phyloP scores from a whole-genome alignment of 2,329 filamentous ascomycete genomes.

The Alternaria sp. region DNA sequence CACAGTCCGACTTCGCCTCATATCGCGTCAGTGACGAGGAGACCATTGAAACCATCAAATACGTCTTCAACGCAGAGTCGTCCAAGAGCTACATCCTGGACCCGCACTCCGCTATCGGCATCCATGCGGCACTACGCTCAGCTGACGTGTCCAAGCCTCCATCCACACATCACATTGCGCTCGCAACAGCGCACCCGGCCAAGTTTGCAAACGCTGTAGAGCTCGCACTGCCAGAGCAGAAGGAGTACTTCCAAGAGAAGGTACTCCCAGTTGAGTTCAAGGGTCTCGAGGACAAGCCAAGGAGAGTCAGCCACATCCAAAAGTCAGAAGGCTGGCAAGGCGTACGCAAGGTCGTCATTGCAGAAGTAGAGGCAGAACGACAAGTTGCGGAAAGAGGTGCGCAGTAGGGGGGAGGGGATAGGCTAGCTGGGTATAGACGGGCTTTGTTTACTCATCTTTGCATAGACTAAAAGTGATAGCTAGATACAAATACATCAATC shows the following conservation, averaged over 20 bases:
- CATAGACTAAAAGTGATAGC: slow-evolving; percentile 10
- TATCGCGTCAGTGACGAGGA: slow-evolving; percentile 70
- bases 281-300: slow-evolving; percentile 78
- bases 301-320: slow-evolving; percentile 73
- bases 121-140: slow-evolving; percentile 77
- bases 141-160: slow-evolving; percentile 61
- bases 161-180: slow-evolving; percentile 73
- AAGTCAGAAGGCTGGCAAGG: slow-evolving; percentile 73
- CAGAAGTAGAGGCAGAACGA: slow-evolving; percentile 67
- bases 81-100: slow-evolving; percentile 78
- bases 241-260: slow-evolving; percentile 78
- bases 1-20: slow-evolving; percentile 79
- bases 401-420: slow-evolving; percentile 22
- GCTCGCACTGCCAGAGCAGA: slow-evolving; percentile 73
- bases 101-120: slow-evolving; percentile 89
- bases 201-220: slow-evolving; percentile 92
- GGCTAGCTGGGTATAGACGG: not conserved
- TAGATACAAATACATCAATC: not conserved
- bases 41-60: slow-evolving; percentile 59
- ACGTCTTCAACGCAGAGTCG: slow-evolving; percentile 60
- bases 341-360: slow-evolving; percentile 77
- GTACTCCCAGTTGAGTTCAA: slow-evolving; percentile 84
- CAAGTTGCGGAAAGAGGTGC: slow-evolving; percentile 41
- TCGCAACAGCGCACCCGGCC: slow-evolving; percentile 93
- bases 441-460: not conserved